phyloP scores from a whole-genome alignment of 2,329 filamentous ascomycete species.

The Rugonectria rugulosa region DNA sequence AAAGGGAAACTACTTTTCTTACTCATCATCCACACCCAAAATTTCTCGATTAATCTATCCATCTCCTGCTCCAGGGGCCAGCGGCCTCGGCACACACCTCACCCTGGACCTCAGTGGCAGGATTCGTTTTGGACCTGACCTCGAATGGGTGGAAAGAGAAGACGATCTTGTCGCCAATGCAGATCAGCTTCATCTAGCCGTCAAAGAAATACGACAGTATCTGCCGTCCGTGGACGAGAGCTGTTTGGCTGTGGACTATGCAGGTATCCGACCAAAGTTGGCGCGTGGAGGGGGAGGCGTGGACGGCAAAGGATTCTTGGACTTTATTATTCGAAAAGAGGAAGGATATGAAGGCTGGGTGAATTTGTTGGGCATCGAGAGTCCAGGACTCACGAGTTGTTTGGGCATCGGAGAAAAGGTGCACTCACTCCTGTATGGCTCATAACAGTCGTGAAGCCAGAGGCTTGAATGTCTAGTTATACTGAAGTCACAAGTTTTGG shows the following conservation, averaged over 20 bases:
- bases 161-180: constrained; percentile 72
- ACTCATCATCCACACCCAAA: constrained; percentile 68
- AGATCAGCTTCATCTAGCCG: constrained; percentile 68
- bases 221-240: constrained; percentile 74
- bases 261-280: constrained; percentile 90
- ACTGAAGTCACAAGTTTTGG: no score
- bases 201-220: constrained; percentile 79
- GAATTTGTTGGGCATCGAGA: constrained; percentile 92
- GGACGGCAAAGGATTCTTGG: constrained; percentile 73
- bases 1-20: constrained; percentile 96
- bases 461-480: no score
- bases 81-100: constrained; percentile 89
- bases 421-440: constrained; percentile 55
- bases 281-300: constrained; percentile 65
- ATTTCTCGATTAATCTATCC: constrained; percentile 86
- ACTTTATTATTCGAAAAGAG: constrained; percentile 84
- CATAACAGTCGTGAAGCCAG: not conserved
- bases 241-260: constrained; percentile 81
- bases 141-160: constrained; percentile 86
- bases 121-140: constrained; percentile 91
- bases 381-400: constrained; percentile 86
- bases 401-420: constrained; percentile 88
- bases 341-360: constrained; percentile 83
- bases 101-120: constrained; percentile 88
- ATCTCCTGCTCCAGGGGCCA: constrained; percentile 80